These are phyloP conservation scores for Leishmania turanica DNA, from an alignment of 208 protist species.

Conservation along the genomic window DNA sequence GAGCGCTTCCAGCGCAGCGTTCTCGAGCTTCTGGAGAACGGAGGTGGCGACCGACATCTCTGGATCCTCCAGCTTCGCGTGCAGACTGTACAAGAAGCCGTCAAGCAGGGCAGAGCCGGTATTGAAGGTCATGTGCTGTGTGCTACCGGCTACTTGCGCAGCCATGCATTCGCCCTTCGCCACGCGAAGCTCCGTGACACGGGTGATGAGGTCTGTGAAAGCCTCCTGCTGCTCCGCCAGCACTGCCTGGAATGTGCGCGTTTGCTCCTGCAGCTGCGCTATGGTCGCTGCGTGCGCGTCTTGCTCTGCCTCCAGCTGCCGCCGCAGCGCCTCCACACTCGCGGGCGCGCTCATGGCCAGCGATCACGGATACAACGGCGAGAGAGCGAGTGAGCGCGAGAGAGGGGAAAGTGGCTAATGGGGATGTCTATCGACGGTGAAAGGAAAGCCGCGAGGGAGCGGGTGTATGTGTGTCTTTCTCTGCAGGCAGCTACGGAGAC, in stretches of 20 bases:
- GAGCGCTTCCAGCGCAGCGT: slow-evolving; percentile 20
- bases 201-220: slow-evolving; percentile 59
- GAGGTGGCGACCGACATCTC: not conserved
- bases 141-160: slow-evolving; percentile 2
- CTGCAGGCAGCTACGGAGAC: not conserved
- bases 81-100: slow-evolving; percentile 27
- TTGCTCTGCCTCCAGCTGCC: slow-evolving; percentile 32
- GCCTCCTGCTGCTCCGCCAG: slow-evolving; percentile 45
- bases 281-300: slow-evolving; percentile 38
- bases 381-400: not conserved
- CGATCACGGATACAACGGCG: not conserved
- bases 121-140: slow-evolving; percentile 30
- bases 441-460: not conserved
- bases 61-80: slow-evolving; percentile 19
- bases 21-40: slow-evolving; percentile 38
- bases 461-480: not conserved
- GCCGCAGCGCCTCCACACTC: slow-evolving; percentile 32
- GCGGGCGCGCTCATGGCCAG: not conserved
- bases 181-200: slow-evolving; percentile 54
- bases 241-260: slow-evolving; percentile 28
- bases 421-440: not conserved
- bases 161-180: slow-evolving; percentile 39
- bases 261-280: slow-evolving; percentile 33
- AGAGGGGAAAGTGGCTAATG: not conserved
- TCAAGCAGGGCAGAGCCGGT: slow-evolving; percentile 45